These are phyloP conservation scores for Termitomyces sp. DNA, from an alignment of 768 basidiomycete species.

Conservation along the genomic window DNA sequence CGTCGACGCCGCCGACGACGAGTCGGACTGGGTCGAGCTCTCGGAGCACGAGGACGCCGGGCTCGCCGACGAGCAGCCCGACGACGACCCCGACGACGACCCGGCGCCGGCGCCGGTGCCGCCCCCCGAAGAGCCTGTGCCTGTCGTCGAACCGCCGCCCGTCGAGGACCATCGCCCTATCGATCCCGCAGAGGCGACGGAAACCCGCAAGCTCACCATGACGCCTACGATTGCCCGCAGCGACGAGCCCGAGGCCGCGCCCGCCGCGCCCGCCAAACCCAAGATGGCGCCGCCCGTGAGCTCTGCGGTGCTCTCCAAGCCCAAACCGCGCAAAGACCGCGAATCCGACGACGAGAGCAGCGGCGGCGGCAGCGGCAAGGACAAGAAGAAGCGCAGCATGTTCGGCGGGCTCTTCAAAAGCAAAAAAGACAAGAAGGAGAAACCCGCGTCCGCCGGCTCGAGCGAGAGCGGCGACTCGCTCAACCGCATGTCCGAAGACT, in stretches of 20 bases:
- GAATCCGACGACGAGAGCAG: constrained; percentile 28
- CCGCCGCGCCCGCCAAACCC: constrained; percentile 39
- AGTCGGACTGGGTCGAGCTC: constrained; percentile 32
- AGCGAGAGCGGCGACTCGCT: constrained; percentile 45
- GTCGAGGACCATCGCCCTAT: constrained; percentile 22
- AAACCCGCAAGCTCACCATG: constrained; percentile 71
- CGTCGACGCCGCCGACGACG: constrained; percentile 66
- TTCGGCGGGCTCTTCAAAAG: constrained; percentile 73
- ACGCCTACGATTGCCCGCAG: constrained; percentile 74
- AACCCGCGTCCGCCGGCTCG: constrained; percentile 40
- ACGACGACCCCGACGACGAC: constrained; percentile 67
- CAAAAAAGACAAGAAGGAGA: constrained; percentile 71
- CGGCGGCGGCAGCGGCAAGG: constrained; percentile 9
- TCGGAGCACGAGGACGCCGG: constrained; percentile 68
- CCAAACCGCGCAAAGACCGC: constrained; percentile 38
- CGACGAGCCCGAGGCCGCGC: constrained; percentile 43
- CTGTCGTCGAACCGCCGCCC: too few species aligned
- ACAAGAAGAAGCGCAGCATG: constrained; percentile 53
- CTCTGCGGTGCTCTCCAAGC: constrained; percentile 29
- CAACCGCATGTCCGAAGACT: constrained; percentile 55
- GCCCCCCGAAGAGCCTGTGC: too few species aligned
- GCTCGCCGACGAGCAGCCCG: constrained; percentile 48
- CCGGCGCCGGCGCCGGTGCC: constrained; percentile 26
- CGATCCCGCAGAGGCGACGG: constrained; percentile 66
- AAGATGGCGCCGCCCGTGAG: constrained; percentile 44